These are phyloP conservation scores for Naumovozyma castellii DNA, from an alignment of 805 yeast genomes.

Conservation along the genomic window DNA sequence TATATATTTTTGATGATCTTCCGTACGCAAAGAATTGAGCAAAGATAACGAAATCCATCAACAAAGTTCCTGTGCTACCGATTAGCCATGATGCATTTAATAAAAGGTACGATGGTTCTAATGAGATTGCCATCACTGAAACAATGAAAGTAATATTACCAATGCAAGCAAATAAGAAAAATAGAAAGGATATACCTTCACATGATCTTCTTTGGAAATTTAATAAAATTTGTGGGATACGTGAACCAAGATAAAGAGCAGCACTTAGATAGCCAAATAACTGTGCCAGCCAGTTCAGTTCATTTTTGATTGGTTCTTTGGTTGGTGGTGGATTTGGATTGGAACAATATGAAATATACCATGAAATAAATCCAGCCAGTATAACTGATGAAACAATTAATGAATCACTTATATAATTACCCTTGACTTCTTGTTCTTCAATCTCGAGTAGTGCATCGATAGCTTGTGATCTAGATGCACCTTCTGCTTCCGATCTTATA, in stretches of 20 bases:
- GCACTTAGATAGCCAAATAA: constrained; percentile 78
- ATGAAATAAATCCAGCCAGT: constrained; percentile 75
- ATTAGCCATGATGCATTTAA: constrained; percentile 89
- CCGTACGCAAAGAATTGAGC: constrained; percentile 75
- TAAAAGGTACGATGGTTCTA: constrained; percentile 57
- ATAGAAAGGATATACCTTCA: constrained; percentile 89
- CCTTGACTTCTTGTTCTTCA: constrained; percentile 13
- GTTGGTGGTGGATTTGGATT: neutral
- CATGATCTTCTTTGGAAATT: constrained; percentile 83
- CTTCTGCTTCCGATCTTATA: constrained; percentile 5
- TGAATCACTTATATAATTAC: constrained; percentile 24
- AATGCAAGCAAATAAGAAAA: constrained; percentile 87
- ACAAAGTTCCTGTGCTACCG: constrained; percentile 82
- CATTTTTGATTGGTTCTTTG: constrained; percentile 11
- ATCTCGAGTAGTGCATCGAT: constrained; percentile 6
- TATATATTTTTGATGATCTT: constrained; percentile 2
- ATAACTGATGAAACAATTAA: constrained; percentile 60
- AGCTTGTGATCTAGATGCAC: constrained; percentile 5
- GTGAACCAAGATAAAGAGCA: constrained; percentile 69
- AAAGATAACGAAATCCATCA: constrained; percentile 76
- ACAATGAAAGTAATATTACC: constrained; percentile 89
- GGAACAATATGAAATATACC: constrained; percentile 56
- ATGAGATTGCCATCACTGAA: constrained; percentile 69
- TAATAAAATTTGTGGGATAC: constrained; percentile 83
- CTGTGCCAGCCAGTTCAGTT: constrained; percentile 74